A percentile compares a stretch with the other conserved stretches of the same genome.
phyloP scores from a whole-genome alignment of 345 rosid genomes.

The Lepidium africanum region DNA sequence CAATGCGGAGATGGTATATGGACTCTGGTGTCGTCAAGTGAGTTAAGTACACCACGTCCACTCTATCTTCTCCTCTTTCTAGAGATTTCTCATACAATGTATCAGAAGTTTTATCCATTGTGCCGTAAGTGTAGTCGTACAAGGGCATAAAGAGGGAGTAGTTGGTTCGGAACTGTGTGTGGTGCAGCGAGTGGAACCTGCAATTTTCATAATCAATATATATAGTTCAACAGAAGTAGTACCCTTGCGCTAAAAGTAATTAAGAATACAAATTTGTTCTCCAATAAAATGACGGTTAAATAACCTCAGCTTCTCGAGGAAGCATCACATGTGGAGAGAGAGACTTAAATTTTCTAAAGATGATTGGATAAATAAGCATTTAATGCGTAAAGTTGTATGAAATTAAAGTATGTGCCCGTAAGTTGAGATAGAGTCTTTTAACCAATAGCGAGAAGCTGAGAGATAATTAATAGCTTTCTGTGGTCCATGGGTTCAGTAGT shows the following conservation, averaged over 20 bases:
- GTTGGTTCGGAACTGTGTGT: slow-evolving; percentile 56
- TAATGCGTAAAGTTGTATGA: background rate
- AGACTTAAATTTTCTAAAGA: background rate
- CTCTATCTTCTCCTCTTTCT: slow-evolving; percentile 38
- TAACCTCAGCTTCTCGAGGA: no score
- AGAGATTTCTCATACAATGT: slow-evolving; percentile 32
- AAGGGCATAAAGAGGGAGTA: slow-evolving; percentile 61
- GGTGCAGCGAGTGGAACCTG: slow-evolving; percentile 58
- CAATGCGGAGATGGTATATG: slow-evolving; percentile 53
- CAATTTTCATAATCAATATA: background rate
- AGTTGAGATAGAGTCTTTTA: background rate
- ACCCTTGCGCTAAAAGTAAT: background rate
- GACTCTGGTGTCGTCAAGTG: slow-evolving; percentile 57
- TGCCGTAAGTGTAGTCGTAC: slow-evolving; percentile 45
- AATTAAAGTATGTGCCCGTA: background rate
- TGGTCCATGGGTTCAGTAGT: slow-evolving; percentile 5
- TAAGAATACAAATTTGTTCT: background rate
- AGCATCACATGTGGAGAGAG: no score
- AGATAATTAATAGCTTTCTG: background rate
- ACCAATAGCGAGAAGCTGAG: no score
- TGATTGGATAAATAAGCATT: background rate
- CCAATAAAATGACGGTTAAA: no score
- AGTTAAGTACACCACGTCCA: slow-evolving; percentile 57
- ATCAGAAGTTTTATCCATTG: slow-evolving; percentile 34
- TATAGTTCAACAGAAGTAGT: slow-evolving; percentile 27